Conservation (phyloP, 257 asterid genomes). For the Phtheirospermum japonicum region DNA sequence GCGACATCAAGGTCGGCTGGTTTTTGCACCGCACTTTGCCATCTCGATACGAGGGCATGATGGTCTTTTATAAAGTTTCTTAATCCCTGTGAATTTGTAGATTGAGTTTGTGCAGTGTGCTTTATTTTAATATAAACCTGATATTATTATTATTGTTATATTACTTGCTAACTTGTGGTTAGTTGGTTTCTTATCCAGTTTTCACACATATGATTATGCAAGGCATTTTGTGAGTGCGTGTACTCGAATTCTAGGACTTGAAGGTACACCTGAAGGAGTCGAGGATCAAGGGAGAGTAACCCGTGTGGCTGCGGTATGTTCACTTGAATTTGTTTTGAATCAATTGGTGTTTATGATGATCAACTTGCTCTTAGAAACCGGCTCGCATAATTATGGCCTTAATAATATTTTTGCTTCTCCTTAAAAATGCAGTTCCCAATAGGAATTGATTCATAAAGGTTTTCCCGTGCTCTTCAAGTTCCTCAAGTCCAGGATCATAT, state of each 20-base stretch:
- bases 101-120: neutral
- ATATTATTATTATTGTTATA: neutral
- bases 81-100: too few relatives aligned
- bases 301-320: slow-evolving; percentile 83
- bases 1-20: slow-evolving; percentile 79
- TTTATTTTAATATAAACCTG: slow-evolving; percentile 5
- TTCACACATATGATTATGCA: slow-evolving; percentile 85
- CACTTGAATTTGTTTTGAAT: slow-evolving; percentile 10
- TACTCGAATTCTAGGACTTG: slow-evolving; percentile 79
- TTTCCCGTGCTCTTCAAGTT: slow-evolving; percentile 62
- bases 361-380: neutral
- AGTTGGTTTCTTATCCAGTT: slow-evolving; percentile 43
- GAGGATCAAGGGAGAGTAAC: slow-evolving; percentile 85
- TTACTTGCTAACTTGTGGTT: slow-evolving; percentile 22
- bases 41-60: slow-evolving; percentile 51
- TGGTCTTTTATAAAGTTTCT: neutral
- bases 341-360: slow-evolving; percentile 3
- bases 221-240: slow-evolving; percentile 84
- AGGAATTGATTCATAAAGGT: slow-evolving; percentile 73
- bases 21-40: slow-evolving; percentile 81
- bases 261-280: slow-evolving; percentile 87
- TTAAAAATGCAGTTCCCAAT: slow-evolving; percentile 60
- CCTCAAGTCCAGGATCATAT: slow-evolving; percentile 53
- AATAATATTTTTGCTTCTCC: slow-evolving; percentile 15
- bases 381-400: slow-evolving; percentile 18